Percentiles rank a stretch among this genome's conserved stretches.
phyloP scores from a whole-genome alignment of 2,329 filamentous ascomycete species.

The Botrytis tulipae region DNA sequence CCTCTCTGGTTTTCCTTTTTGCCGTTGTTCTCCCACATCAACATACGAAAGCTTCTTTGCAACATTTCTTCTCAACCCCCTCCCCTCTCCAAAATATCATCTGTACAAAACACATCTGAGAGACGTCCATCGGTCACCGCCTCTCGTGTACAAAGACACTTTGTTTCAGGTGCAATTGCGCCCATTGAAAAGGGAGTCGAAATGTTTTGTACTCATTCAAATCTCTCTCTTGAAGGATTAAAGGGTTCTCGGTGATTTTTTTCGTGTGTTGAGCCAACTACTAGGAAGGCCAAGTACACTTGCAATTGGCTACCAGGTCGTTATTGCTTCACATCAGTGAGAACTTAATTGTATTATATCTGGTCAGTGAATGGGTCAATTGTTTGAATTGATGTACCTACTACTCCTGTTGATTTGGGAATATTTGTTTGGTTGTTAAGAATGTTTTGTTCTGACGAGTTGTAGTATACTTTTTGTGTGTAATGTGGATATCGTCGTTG shows the following conservation, averaged over 20 bases:
- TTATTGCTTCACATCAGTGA: slow-evolving; percentile 29
- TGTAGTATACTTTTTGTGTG: slow-evolving; percentile 27
- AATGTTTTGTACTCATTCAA: slow-evolving; percentile 38
- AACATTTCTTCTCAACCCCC: slow-evolving; percentile 12
- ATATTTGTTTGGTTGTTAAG: slow-evolving; percentile 11
- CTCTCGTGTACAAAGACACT: slow-evolving; percentile 24
- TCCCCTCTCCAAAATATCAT: not conserved
- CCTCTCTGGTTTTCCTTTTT: not conserved
- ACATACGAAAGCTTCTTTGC: slow-evolving; percentile 16
- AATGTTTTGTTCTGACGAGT: slow-evolving; percentile 30
- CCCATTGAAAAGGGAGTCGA: slow-evolving; percentile 31
- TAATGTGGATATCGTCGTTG: slow-evolving; percentile 14
- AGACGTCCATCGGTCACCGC: slow-evolving; percentile 27
- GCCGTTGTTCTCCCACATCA: slow-evolving; percentile 15
- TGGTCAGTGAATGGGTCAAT: slow-evolving; percentile 36
- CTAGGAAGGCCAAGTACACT: slow-evolving; percentile 26
- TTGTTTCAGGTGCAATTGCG: slow-evolving; percentile 34
- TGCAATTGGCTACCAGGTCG: slow-evolving; percentile 31
- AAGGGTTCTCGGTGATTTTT: slow-evolving; percentile 33
- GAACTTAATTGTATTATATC: slow-evolving; percentile 35
- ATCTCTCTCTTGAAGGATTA: slow-evolving; percentile 39
- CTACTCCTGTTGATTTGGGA: slow-evolving; percentile 21
- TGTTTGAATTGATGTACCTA: slow-evolving; percentile 26
- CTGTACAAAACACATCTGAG: not conserved
- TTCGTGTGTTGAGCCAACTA: slow-evolving; percentile 7